Percentiles rank a stretch among this genome's conserved stretches.
Conservation (phyloP, 2,329 filamentous ascomycete genomes). For the Paecilomyces dactylethromorphus region DNA sequence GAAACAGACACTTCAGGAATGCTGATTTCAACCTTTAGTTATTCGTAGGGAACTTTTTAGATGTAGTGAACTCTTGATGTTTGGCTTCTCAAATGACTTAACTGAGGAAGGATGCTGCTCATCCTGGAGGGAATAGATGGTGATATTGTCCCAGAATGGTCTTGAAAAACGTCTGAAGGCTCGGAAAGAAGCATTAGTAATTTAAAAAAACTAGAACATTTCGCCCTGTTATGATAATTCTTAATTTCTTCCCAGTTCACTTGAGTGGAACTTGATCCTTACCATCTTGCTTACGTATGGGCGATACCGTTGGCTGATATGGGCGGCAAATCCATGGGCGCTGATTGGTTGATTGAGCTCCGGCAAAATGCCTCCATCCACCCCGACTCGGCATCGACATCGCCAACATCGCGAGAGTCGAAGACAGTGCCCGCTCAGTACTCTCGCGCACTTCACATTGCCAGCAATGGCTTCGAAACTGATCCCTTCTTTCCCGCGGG, state of each 20-base stretch:
- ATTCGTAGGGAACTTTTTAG: not conserved
- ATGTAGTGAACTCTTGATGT: no score
- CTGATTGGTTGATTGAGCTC: slow-evolving; percentile 27
- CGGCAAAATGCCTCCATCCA: slow-evolving; percentile 27
- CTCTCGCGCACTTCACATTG: slow-evolving; percentile 9
- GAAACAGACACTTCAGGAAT: no score
- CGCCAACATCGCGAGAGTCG: slow-evolving; percentile 11
- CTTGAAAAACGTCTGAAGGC: no score
- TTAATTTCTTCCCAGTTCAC: no score
- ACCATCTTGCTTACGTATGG: not conserved
- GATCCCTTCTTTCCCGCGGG: slow-evolving; percentile 65
- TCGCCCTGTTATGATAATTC: not conserved
- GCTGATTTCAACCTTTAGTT: not conserved
- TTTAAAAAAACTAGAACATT: not conserved
- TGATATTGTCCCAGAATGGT: no score
- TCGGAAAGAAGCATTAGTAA: no score
- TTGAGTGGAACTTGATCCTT: not conserved
- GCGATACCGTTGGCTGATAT: not conserved
- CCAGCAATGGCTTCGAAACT: slow-evolving; percentile 74
- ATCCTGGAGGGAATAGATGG: no score
- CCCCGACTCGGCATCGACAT: slow-evolving; percentile 19
- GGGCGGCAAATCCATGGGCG: slow-evolving; percentile 24
- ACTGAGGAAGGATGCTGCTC: no score
- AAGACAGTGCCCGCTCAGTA: not conserved
- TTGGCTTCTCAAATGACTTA: no score